These are phyloP conservation scores for Metschnikowia continentalis DNA, from an alignment of 805 yeast genomes.

Conservation along the genomic window DNA sequence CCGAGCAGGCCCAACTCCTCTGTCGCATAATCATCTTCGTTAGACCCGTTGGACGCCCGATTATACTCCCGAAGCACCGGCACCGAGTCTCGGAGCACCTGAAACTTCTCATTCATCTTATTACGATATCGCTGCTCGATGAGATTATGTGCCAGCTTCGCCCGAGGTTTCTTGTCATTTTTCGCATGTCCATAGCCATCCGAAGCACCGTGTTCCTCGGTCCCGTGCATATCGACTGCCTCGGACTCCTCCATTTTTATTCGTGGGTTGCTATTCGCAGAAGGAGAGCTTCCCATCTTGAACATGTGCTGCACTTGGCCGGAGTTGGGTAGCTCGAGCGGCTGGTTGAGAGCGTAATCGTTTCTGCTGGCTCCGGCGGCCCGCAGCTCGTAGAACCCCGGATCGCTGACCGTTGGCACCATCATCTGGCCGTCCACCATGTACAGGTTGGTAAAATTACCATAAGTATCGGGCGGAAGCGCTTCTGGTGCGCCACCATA, in stretches of 20 bases:
- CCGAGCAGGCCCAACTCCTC: constrained; percentile 4
- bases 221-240: not conserved
- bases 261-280: not conserved
- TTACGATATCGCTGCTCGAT: constrained; percentile 42
- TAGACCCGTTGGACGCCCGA: constrained; percentile 3
- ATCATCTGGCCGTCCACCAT: not conserved
- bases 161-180: constrained; percentile 17
- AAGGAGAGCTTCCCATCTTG: not conserved
- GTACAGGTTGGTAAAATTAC: not conserved
- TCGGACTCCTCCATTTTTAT: not conserved
- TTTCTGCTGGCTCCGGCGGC: not conserved
- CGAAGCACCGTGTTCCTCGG: not conserved
- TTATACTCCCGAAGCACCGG: constrained; percentile 34
- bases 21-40: constrained; percentile 9
- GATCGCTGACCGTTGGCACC: not conserved
- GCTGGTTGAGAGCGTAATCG: not conserved
- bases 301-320: not conserved
- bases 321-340: not conserved
- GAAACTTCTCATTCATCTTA: constrained; percentile 40
- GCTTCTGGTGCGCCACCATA: not conserved
- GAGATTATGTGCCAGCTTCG: constrained; percentile 37
- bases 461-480: not conserved
- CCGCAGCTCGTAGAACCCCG: not conserved
- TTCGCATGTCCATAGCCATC: not conserved
- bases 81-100: constrained; percentile 35